Evolutionary conservation across 768 basidiomycete genomes (phyloP), one percentile per base, ranked within the genome.

Genomic region (Leccinum variicolor): DNA sequence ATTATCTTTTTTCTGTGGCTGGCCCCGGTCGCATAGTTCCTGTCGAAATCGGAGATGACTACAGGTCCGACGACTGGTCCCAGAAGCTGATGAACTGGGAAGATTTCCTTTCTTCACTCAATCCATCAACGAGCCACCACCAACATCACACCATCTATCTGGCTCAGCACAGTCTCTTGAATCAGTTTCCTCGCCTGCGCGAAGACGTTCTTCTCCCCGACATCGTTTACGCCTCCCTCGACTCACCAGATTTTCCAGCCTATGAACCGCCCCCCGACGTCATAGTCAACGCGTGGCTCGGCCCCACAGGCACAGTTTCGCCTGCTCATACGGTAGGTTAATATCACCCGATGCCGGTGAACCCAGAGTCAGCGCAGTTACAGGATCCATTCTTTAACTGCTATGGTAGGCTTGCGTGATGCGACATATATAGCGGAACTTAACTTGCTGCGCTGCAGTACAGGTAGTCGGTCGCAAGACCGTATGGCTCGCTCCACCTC

Each of bases 361-460:
- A 34, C 17, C 29, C 25, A 56, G 41, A 25, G 21, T 62, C 28
- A 54, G 28, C 54, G 54, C 26, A 55, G 54, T 53, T 21, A 62
- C 25, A 96, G 93, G 96, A 99, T 67, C 95, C 95, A 3, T 97
- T 87, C 73, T 92, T 84, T 75, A 99, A 99, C 70, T 81, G 89
- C 60, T 98, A 92, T 70, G 85, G 94, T 94, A 72, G 61, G 78
- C 48, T 58, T 50, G 21, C 41, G 41, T 50, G 49, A 19, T 5
- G 19, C 41, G 3, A 17, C 33, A 54, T 52, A 52, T 50, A 47
- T 14, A 17, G 39, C 59, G n/a, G 39, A 36, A 31, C 53, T 53
- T 43, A 49, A 58, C 55, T 29, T 59, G 54, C 52, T 48, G 59
- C 52, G 50, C 25, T 53, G 11, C 50, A 94, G 94, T 87, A 0